A percentile compares a stretch with the other conserved stretches of the same genome.
Evolutionary conservation across 148 eudicot genomes (phyloP).

Genomic region (Polygonum aviculare): DNA sequence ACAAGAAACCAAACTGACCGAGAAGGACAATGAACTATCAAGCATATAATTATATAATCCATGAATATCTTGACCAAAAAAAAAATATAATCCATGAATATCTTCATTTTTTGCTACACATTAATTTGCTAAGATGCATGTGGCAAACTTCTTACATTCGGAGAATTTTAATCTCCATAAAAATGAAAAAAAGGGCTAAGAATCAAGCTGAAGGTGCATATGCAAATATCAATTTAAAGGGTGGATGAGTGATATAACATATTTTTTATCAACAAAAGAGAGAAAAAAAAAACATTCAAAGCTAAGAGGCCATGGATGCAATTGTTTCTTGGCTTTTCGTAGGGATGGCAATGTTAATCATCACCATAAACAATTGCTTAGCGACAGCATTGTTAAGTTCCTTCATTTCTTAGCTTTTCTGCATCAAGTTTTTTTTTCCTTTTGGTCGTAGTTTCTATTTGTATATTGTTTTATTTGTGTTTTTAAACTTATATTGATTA

Average conservation of each 20-base stretch:
- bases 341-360: neutral
- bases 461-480: too few species aligned
- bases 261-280: neutral
- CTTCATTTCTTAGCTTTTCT: neutral
- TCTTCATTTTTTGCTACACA: neutral
- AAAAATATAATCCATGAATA: neutral
- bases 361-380: neutral
- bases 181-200: neutral
- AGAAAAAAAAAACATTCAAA: neutral
- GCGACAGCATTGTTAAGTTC: neutral
- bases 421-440: neutral
- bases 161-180: neutral
- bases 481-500: too few species aligned
- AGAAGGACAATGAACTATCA: neutral
- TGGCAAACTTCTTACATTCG: neutral
- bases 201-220: neutral
- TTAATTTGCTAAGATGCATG: neutral
- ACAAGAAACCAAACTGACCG: neutral
- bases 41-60: neutral
- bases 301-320: neutral
- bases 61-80: neutral
- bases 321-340: neutral
- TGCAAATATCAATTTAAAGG: neutral
- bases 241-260: neutral
- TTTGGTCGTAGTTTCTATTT: neutral